Evolutionary conservation across 2,329 filamentous ascomycete species (phyloP).

Genomic region (Fusarium nematophilum): DNA sequence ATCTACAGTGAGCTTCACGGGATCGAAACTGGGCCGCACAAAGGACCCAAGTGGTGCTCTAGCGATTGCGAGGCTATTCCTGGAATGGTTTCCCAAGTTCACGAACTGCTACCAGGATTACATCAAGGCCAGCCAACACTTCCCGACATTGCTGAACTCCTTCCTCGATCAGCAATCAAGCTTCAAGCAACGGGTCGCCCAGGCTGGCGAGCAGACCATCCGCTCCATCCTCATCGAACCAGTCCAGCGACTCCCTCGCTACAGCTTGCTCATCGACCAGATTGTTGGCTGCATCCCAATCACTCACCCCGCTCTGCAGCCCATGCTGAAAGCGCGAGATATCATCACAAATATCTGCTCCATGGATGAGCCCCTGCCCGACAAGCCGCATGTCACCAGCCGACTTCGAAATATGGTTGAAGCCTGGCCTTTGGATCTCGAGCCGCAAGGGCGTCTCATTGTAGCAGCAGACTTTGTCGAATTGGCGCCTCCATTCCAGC

Average conservation of each 20-base stretch:
- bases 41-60: slow-evolving; percentile 83
- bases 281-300: slow-evolving; percentile 88
- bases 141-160: slow-evolving; percentile 81
- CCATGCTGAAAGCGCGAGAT: slow-evolving; percentile 88
- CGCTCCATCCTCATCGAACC: slow-evolving; percentile 96
- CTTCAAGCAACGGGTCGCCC: slow-evolving; percentile 82
- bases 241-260: slow-evolving; percentile 91
- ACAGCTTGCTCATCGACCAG: slow-evolving; percentile 96
- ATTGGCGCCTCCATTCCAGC: slow-evolving; percentile 76
- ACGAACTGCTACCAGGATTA: slow-evolving; percentile 93
- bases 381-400: slow-evolving; percentile 79
- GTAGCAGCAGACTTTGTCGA: slow-evolving; percentile 84
- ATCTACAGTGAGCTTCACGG: slow-evolving; percentile 55
- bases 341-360: slow-evolving; percentile 97
- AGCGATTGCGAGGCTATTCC: slow-evolving; percentile 81
- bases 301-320: slow-evolving; percentile 84
- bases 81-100: slow-evolving; percentile 95
- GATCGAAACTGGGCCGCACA: slow-evolving; percentile 58
- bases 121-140: slow-evolving; percentile 88
- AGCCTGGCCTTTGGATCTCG: slow-evolving; percentile 78
- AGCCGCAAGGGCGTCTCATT: slow-evolving; percentile 82
- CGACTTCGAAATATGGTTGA: slow-evolving; percentile 81
- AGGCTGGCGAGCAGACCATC: slow-evolving; percentile 89
- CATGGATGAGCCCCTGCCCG: slow-evolving; percentile 77
- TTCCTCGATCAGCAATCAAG: slow-evolving; percentile 86